Evolutionary conservation across 805 yeast species (phyloP).

Genomic region (Starmerella stigmatis): DNA sequence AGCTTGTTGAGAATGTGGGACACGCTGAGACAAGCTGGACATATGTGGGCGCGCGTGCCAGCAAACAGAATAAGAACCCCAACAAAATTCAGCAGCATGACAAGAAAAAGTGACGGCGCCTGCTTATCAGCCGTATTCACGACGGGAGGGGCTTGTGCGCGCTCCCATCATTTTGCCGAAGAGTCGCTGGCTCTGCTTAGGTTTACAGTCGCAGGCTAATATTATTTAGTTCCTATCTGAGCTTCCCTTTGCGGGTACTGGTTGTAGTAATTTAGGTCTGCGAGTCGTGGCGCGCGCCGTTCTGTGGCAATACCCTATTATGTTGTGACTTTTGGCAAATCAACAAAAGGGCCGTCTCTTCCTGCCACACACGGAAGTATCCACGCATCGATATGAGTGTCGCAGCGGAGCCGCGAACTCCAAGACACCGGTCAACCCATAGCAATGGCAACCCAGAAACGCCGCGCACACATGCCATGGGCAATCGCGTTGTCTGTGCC

Average conservation of each 20-base stretch:
- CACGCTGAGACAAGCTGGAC: slow-evolving; percentile 21
- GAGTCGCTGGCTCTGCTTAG: too few relatives aligned
- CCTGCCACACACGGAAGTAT: too few relatives aligned
- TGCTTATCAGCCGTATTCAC: too few relatives aligned
- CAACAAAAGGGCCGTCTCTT: neutral
- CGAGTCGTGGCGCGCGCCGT: too few relatives aligned
- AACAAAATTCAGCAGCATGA: neutral
- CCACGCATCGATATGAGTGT: neutral
- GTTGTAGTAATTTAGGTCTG: too few relatives aligned
- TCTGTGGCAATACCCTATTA: slow-evolving; percentile 2
- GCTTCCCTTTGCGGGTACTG: too few relatives aligned
- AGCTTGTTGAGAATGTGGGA: slow-evolving; percentile 8
- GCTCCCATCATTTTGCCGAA: too few relatives aligned
- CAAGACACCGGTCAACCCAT: neutral
- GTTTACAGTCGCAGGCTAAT: too few relatives aligned
- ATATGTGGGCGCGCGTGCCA: neutral
- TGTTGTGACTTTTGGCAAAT: slow-evolving; percentile 7
- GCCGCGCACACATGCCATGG: slow-evolving; percentile 22
- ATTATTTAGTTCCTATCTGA: too few relatives aligned
- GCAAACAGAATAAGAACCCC: neutral
- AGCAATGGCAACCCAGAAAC: slow-evolving; percentile 2
- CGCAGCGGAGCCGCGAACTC: slow-evolving; percentile 15
- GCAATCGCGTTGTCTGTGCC: slow-evolving; percentile 23
- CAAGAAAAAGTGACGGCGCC: too few relatives aligned
- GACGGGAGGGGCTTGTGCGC: too few relatives aligned